Evolutionary conservation across 805 yeast genomes (phyloP).

Genomic region (Ogataea henricii): DNA sequence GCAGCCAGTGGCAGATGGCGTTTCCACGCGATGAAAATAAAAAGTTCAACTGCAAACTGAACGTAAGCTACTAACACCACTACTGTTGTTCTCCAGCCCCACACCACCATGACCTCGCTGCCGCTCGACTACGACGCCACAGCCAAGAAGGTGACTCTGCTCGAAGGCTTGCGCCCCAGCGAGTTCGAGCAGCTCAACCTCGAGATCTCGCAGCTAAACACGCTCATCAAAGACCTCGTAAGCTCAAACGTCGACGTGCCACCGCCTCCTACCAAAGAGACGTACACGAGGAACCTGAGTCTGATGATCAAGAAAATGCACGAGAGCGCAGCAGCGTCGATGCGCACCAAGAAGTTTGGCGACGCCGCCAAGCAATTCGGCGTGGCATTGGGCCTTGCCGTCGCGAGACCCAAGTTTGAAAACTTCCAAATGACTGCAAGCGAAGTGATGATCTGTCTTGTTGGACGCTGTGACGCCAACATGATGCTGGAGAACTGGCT

Average conservation of each 20-base stretch:
- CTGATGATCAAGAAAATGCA: conserved; percentile 65
- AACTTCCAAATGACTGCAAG: conserved; percentile 70
- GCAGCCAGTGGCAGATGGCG: too few relatives aligned
- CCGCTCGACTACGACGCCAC: conserved; percentile 36
- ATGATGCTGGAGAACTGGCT: conserved; percentile 54
- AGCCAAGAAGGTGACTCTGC: conserved; percentile 31
- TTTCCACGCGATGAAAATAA: too few relatives aligned
- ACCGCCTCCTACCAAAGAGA: conserved; percentile 53
- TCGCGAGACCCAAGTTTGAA: conserved; percentile 72
- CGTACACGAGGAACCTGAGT: conserved; percentile 56
- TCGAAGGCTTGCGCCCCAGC: conserved; percentile 22
- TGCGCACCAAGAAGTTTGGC: conserved; percentile 53
- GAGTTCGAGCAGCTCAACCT: conserved; percentile 27
- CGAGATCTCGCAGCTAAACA: conserved; percentile 38
- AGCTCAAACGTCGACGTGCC: conserved; percentile 52
- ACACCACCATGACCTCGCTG: conserved; percentile 12
- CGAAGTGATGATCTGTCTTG: conserved; percentile 64
- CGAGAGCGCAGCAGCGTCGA: conserved; percentile 59
- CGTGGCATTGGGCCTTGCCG: conserved; percentile 67
- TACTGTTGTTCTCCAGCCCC: not conserved
- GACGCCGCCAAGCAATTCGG: conserved; percentile 67
- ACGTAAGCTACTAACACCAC: too few relatives aligned
- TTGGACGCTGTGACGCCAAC: conserved; percentile 72
- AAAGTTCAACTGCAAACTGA: too few relatives aligned
- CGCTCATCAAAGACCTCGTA: conserved; percentile 43